Conservation (phyloP, 2,329 filamentous ascomycete species). For the Trichoderma hamatum region DNA sequence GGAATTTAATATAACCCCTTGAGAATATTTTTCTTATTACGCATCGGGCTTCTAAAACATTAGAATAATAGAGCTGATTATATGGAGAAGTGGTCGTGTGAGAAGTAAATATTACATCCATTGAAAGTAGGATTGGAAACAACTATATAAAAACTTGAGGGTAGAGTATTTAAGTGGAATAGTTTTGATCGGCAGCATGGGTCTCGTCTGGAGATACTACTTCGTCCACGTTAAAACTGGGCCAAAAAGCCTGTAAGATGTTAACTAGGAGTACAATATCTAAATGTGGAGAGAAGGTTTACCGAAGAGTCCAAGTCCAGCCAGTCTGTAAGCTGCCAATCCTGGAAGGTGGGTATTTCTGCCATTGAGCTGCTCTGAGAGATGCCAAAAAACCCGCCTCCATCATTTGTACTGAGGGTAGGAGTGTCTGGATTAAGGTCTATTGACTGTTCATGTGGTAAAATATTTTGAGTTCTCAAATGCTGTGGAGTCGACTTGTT, state of each 20-base stretch:
- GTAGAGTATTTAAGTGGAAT: background rate
- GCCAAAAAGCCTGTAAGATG: constrained; percentile 11
- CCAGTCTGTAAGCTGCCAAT: constrained; percentile 39
- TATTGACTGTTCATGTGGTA: background rate
- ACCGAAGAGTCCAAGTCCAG: constrained; percentile 37
- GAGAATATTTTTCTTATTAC: too few species aligned
- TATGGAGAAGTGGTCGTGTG: background rate
- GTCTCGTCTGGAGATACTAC: background rate
- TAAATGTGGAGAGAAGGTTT: background rate
- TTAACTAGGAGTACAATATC: background rate
- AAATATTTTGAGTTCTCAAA: background rate
- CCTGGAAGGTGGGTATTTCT: constrained; percentile 9
- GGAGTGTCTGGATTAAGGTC: background rate
- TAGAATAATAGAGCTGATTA: background rate
- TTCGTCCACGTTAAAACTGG: background rate
- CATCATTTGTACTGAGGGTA: background rate
- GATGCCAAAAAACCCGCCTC: background rate
- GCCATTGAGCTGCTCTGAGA: background rate
- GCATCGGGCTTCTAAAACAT: too few species aligned
- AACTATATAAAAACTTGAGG: background rate
- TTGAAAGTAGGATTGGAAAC: background rate
- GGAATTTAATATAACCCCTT: too few species aligned
- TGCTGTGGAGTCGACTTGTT: constrained; percentile 7
- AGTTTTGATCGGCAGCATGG: background rate
- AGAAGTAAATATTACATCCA: background rate